A percentile compares a stretch with the other conserved stretches of the same genome.
These are phyloP conservation scores for Cyclotella sp. DNA, from an alignment of 108 stramenopile species.

Conservation along the genomic window DNA sequence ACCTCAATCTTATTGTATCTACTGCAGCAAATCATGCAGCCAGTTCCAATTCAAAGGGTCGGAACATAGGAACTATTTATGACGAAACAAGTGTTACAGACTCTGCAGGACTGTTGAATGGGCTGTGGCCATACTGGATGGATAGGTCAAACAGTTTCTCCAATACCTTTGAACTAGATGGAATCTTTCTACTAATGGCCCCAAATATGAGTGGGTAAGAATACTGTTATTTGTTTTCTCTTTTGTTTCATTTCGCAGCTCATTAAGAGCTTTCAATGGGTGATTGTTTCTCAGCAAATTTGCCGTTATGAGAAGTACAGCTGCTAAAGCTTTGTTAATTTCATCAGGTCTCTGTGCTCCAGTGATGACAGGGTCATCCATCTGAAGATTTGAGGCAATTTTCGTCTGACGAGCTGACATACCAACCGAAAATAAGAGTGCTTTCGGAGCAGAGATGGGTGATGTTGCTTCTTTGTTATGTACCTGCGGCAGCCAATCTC, in stretches of 20 bases:
- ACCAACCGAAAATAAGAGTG: constrained; percentile 88
- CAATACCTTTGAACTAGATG: constrained; percentile 78
- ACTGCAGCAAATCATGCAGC: constrained; percentile 79
- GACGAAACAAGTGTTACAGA: constrained; percentile 64
- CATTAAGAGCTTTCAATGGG: background rate
- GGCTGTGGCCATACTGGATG: too few relatives aligned
- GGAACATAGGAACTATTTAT: constrained; percentile 62
- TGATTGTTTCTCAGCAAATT: constrained; percentile 5
- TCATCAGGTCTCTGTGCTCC: constrained; percentile 85
- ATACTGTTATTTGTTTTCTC: too few relatives aligned
- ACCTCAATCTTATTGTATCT: constrained; percentile 80
- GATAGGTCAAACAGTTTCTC: too few relatives aligned
- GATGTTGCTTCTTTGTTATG: constrained; percentile 90
- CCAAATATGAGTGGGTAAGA: constrained; percentile 97
- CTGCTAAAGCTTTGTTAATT: constrained; percentile 84
- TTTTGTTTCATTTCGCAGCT: background rate
- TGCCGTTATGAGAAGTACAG: too few relatives aligned
- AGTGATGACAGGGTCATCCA: constrained; percentile 51
- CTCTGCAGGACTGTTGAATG: too few relatives aligned
- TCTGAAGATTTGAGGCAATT: constrained; percentile 86
- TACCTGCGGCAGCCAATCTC: constrained; percentile 72
- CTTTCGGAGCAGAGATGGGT: constrained; percentile 96
- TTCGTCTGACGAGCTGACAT: constrained; percentile 92
- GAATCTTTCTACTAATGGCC: constrained; percentile 90
- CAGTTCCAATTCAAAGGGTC: constrained; percentile 67